These are phyloP conservation scores for Macadamia tetraphylla DNA, from an alignment of 164 flowering plant genomes.

Conservation along the genomic window DNA sequence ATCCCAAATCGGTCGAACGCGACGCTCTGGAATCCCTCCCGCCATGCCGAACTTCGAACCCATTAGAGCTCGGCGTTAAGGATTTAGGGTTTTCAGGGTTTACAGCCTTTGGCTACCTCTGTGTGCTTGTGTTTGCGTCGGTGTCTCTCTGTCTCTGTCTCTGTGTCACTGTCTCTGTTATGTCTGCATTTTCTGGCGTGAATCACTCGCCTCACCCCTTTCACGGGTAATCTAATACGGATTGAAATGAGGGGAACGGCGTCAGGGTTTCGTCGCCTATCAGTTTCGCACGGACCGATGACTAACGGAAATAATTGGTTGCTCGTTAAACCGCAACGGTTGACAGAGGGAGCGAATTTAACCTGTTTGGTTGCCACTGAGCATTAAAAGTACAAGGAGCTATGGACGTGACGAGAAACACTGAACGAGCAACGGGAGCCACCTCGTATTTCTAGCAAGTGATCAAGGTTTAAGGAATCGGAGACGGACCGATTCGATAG, in stretches of 20 bases:
- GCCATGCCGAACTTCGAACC: conserved; percentile 78
- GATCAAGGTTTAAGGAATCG: too few species aligned
- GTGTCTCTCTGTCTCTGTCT: not conserved
- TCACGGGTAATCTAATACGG: not conserved
- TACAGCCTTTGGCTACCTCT: not conserved
- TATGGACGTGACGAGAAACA: too few species aligned
- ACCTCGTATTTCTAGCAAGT: too few species aligned
- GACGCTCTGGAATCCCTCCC: conserved; percentile 91
- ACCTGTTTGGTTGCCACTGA: not conserved
- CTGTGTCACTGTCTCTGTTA: too few species aligned
- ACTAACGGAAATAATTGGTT: not conserved
- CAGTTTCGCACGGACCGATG: too few species aligned
- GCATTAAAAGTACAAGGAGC: too few species aligned
- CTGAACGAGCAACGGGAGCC: too few species aligned
- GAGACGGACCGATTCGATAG: too few species aligned
- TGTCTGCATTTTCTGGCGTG: not conserved
- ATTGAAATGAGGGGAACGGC: not conserved
- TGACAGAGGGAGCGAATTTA: too few species aligned
- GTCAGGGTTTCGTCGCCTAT: not conserved
- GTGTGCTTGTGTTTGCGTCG: not conserved
- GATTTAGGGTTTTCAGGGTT: not conserved
- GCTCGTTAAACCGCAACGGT: not conserved
- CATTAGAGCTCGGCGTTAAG: conserved; percentile 27
- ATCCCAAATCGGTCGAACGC: conserved; percentile 92
- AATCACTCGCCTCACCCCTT: not conserved